phyloP scores from a whole-genome alignment of 2,329 filamentous ascomycete species.

The Xylariaceae sp. region DNA sequence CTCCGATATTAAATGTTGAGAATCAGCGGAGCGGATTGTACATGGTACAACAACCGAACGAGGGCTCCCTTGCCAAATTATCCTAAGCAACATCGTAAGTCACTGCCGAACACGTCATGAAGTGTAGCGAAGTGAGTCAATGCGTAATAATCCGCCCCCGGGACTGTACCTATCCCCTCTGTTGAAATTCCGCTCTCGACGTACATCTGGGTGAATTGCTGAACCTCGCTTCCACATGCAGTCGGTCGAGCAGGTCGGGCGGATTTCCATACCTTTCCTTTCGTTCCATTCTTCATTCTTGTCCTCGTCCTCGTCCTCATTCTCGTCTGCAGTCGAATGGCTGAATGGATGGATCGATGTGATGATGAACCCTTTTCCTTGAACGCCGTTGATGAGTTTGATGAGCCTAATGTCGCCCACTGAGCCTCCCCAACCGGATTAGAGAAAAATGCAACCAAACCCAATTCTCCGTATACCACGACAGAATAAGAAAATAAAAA shows the following conservation, averaged over 20 bases:
- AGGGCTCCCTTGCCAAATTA: not conserved
- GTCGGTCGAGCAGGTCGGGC: not conserved
- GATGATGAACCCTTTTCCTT: not conserved
- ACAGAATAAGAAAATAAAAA: constrained; percentile 2
- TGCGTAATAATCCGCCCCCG: too few relatives aligned
- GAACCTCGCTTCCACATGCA: not conserved
- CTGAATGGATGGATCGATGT: not conserved
- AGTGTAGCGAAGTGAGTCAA: not conserved
- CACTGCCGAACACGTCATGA: not conserved
- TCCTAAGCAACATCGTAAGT: not conserved
- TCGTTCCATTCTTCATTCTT: not conserved
- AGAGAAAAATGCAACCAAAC: constrained; percentile 22
- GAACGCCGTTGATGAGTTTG: constrained; percentile 15
- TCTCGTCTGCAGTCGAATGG: not conserved
- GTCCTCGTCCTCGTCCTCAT: not conserved
- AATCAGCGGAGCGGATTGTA: not conserved
- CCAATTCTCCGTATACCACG: constrained; percentile 10
- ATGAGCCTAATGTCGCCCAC: not conserved
- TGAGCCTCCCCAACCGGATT: constrained; percentile 9
- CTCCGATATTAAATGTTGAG: not conserved
- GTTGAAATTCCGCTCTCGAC: not conserved
- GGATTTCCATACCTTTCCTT: not conserved
- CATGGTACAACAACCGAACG: not conserved
- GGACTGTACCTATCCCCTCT: not conserved
- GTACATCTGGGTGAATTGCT: not conserved